A percentile compares a stretch with the other conserved stretches of the same genome.
Conservation (phyloP, 2,329 filamentous ascomycete species). For the Curvularia hawaiiensis region DNA sequence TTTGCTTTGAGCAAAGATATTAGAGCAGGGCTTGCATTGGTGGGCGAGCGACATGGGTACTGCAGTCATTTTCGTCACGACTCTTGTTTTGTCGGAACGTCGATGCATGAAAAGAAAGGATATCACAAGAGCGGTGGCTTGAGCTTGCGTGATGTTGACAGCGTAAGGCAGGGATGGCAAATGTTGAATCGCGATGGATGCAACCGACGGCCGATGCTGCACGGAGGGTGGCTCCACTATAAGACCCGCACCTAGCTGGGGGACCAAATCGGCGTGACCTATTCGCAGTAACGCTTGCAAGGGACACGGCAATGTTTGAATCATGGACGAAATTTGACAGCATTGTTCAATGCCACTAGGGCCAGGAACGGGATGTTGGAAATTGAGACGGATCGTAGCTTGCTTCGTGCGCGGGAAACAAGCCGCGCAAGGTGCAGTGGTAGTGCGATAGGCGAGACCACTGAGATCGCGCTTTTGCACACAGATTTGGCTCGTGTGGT, state of each 20-base stretch:
- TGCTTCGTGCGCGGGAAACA: conserved; percentile 4
- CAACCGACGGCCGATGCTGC: neutral
- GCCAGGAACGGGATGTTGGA: conserved; percentile 8
- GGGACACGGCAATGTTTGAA: neutral
- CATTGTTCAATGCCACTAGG: neutral
- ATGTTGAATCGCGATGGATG: neutral
- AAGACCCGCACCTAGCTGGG: neutral
- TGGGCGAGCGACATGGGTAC: conserved; percentile 3
- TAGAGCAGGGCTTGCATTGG: neutral
- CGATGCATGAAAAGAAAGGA: neutral
- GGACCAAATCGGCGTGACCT: neutral
- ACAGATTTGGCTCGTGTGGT: neutral
- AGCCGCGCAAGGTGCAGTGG: neutral
- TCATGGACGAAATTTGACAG: neutral
- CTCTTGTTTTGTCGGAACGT: neutral
- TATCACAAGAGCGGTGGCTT: neutral
- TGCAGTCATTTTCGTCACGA: conserved; percentile 14
- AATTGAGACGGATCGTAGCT: conserved; percentile 8
- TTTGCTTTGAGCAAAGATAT: neutral
- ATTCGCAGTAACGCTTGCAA: neutral
- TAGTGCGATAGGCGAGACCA: conserved; percentile 4
- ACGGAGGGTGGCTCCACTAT: neutral
- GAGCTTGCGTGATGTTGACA: neutral
- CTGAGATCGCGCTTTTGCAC: neutral
- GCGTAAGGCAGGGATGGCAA: neutral